These are phyloP conservation scores for Fagus crenata DNA, from an alignment of 306 rosid species.

Conservation along the genomic window DNA sequence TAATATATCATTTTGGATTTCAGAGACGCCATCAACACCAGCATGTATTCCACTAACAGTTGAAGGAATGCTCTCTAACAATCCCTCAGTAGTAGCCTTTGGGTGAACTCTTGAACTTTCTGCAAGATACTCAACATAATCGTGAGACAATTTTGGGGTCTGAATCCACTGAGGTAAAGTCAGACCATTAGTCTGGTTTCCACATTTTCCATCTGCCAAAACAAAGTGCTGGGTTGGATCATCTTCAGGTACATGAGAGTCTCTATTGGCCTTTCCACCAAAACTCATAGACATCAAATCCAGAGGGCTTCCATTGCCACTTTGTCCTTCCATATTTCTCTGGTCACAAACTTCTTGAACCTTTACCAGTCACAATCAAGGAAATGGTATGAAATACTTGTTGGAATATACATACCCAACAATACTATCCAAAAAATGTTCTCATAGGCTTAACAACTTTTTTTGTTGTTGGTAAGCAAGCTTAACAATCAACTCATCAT, in stretches of 20 bases:
- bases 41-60: conserved; percentile 28
- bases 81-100: conserved; percentile 36
- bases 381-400: conserved; percentile 3
- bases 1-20: conserved; percentile 35
- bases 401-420: too few species aligned
- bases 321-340: conserved; percentile 57
- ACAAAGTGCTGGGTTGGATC: conserved; percentile 30
- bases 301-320: conserved; percentile 33
- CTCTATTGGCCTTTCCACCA: conserved; percentile 35
- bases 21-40: conserved; percentile 33
- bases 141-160: conserved; percentile 43
- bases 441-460: background rate
- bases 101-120: conserved; percentile 53
- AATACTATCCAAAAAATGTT: background rate
- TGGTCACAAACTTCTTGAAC: background rate
- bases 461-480: background rate
- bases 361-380: conserved; percentile 23
- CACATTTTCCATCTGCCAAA: conserved; percentile 32
- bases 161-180: conserved; percentile 44
- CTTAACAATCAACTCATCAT: background rate
- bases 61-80: conserved; percentile 43
- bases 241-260: conserved; percentile 34
- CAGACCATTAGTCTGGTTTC: conserved; percentile 30
- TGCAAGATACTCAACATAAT: conserved; percentile 53
- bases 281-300: conserved; percentile 29